phyloP scores from a whole-genome alignment of 2,329 filamentous ascomycete species.

The Waltergamsia citrina region DNA sequence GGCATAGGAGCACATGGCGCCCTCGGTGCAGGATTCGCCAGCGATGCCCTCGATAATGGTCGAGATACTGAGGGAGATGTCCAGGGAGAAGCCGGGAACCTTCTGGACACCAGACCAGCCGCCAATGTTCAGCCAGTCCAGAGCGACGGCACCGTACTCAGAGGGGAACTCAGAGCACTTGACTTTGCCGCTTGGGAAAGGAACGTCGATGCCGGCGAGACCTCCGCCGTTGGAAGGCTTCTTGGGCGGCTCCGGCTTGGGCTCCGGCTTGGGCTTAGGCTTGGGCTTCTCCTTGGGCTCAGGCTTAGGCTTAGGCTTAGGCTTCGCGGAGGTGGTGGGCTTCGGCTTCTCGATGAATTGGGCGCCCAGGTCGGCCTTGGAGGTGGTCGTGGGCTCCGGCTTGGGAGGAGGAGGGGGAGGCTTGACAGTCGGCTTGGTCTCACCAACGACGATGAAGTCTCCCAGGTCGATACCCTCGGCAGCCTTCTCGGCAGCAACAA shows the following conservation, averaged over 20 bases:
- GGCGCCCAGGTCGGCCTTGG: slow-evolving; percentile 24
- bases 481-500: slow-evolving; percentile 54
- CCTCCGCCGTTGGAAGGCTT: slow-evolving; percentile 18
- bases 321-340: slow-evolving; percentile 9
- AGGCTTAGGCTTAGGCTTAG: no score
- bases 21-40: slow-evolving; percentile 50
- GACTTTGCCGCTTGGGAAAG: slow-evolving; percentile 69
- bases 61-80: slow-evolving; percentile 45
- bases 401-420: slow-evolving; percentile 30
- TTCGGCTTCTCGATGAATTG: slow-evolving; percentile 39
- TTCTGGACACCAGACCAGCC: slow-evolving; percentile 78
- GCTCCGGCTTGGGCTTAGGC: no score
- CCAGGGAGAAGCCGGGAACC: slow-evolving; percentile 38
- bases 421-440: slow-evolving; percentile 42
- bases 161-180: slow-evolving; percentile 68
- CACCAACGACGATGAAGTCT: slow-evolving; percentile 56
- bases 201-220: slow-evolving; percentile 51
- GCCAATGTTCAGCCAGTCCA: slow-evolving; percentile 58
- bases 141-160: slow-evolving; percentile 65
- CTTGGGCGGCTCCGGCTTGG: slow-evolving; percentile 13
- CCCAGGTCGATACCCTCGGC: slow-evolving; percentile 63
- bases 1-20: slow-evolving; percentile 80
- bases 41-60: slow-evolving; percentile 55
- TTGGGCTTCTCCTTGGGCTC: no score
- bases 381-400: slow-evolving; percentile 24